Percentiles rank a stretch among this genome's conserved stretches.
These are phyloP conservation scores for Sphaerulina vaccinii DNA, from an alignment of 2,329 filamentous ascomycete species.

Conservation along the genomic window DNA sequence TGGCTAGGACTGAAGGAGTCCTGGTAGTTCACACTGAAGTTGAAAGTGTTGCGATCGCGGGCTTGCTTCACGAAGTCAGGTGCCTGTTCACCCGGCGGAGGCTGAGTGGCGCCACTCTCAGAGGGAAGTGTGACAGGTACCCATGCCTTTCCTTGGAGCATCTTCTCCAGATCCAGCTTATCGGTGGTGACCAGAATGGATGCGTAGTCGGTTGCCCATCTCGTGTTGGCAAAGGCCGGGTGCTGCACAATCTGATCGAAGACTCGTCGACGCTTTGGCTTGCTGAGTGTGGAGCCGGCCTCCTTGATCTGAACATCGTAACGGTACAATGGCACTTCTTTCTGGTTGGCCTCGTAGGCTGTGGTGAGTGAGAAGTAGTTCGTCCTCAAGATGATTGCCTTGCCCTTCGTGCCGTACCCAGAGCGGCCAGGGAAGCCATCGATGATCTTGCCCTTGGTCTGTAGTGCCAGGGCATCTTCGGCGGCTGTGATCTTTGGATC, in stretches of 20 bases:
- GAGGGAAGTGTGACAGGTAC: constrained; percentile 36
- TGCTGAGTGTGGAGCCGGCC: constrained; percentile 33
- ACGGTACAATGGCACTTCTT: constrained; percentile 38
- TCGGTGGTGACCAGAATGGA: constrained; percentile 38
- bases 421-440: constrained; percentile 38
- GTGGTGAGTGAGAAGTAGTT: constrained; percentile 45
- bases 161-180: constrained; percentile 27
- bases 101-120: constrained; percentile 9
- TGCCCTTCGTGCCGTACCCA: constrained; percentile 42
- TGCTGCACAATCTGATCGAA: constrained; percentile 47
- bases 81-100: constrained; percentile 4
- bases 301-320: constrained; percentile 42
- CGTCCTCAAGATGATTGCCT: constrained; percentile 41
- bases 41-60: constrained; percentile 37
- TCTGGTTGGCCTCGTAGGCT: constrained; percentile 32
- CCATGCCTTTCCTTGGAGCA: constrained; percentile 4
- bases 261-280: constrained; percentile 49
- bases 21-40: constrained; percentile 38
- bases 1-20: constrained; percentile 41
- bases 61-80: constrained; percentile 29
- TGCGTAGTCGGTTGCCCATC: constrained; percentile 43
- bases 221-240: constrained; percentile 33
- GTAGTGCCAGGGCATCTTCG: constrained; percentile 29
- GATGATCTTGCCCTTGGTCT: constrained; percentile 29
- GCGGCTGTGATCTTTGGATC: constrained; percentile 27